Evolutionary conservation across 495 filamentous ascomycete genomes (phyloP), one percentile per base, ranked within the genome.

Genomic region (Neurospora sp.): DNA sequence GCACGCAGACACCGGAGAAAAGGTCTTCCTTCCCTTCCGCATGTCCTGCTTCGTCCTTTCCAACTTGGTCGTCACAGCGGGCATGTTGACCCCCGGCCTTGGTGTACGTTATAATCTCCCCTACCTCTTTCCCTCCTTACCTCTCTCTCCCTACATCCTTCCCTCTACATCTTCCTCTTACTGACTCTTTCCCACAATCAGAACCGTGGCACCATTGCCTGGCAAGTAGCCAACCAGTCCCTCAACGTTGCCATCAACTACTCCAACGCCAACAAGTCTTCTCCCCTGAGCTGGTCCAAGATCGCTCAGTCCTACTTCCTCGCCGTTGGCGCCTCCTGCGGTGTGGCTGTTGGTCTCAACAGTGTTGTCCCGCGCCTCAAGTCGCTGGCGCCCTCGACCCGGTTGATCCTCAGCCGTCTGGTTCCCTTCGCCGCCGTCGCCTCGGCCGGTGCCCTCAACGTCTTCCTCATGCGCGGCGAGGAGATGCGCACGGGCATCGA

Each of bases 211-310:
- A 97, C 93, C 8, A 86, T 99, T 41, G 90, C 90, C 74, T 99
- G 96, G 96, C 96, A 99, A 84, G 90, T 97, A 71, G 89, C 92
- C 61, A 99, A 99, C 82, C 96, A 99, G 81, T 97, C 94, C 14
- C 92, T 99, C 73, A 98, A 99, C 78, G 96, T 99, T 20, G 94
- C 93, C 53, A 96, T 99, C 86, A 99, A 99, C 87, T 92, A 88
- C 81, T 90, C 94, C 79, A 99, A 99, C 82, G 92, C 96, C 45
- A 99, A 99, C 87, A 99, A 99, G 79, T 96, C 93, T 20, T 92
- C 93, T 1, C 92, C 94, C 0, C 86, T 98, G 3, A 92, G 92
- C 38, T 87, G 87, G 72, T 88, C 89, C 8, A 93, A 93, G 74
- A 89, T 99, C 75, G 87, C 89, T 72, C 88, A 95, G 78, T 97